Base-by-base conservation (phyloP, 129 eudicot genomes). In the Chrysanthemum seticuspe region DNA sequence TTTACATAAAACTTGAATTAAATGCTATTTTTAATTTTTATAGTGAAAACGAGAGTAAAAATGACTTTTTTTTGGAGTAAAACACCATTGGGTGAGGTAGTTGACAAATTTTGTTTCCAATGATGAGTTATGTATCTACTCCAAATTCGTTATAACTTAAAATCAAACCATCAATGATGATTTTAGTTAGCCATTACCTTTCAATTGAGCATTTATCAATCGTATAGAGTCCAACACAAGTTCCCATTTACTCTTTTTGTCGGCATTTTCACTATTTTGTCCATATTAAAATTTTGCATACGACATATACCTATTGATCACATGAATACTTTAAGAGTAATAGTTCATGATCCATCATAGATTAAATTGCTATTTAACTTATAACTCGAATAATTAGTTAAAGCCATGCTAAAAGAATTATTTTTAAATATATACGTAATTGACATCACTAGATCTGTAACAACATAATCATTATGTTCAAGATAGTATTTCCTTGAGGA, bases 141-240 rank as follows among this genome's bases (percentile, higher is more conserved):
- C 18, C 75, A 68, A 76, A 76, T 76, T 68, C 75, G 75, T 76
- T 76, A 56, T 16, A 13, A 12, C 18, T 13, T 29, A 48, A 68
- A 76, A 49, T 60, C 80, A 76, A 76, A 59, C 63, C 36, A 59
- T 49, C 55, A 76, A 76, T 76, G 75, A 76, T 76, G 70, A 27
- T 13, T 60, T 29, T 59, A 67, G 62, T 76, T 76, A 58, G 61
- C 69, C 56, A 57, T 76, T 68, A 29, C 68, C 70, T 68, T 68
- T 67, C 74, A 67, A 13, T 55, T 12, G 12, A 23, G 23, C 66
- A 66, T 63, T 60, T 5, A 40, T 21, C 66, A 44, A 40, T 18
- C 59, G 57, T 23, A 75, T 40, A 19, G 45, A 54, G 66, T 75
- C 57, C 34, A 55, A 67, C n/a, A 57, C 19, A 67, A 55, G 19